Evolutionary conservation across 129 eudicot genomes (phyloP), one percentile per base, ranked within the genome.

Genomic region (Solidago caesia): DNA sequence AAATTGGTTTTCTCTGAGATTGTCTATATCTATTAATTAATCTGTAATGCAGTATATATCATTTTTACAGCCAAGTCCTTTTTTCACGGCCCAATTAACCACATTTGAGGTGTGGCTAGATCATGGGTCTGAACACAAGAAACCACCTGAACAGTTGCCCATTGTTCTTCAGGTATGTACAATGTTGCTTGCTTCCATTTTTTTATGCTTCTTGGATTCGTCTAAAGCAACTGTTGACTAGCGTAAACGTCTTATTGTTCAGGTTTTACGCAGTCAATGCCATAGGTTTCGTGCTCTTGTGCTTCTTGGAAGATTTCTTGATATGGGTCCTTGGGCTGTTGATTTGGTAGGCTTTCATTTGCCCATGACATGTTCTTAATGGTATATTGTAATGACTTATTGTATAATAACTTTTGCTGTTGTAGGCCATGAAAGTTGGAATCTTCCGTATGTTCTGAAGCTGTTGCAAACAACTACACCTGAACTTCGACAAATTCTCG

Each of bases 291-390:
- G 93, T 69, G 99, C 99, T 66, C 82, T 94, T 82, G 97, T 94
- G 78, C 99, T 94, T 71, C 96, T 94, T 15, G 99, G 99, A 76
- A 87, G 89, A 79, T 94, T 94, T 84, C 92, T 94, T 65, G 99
- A 94, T 77, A 91, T 94, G 99, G 99, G 99, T 16, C 90, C 91
- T 12, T 94, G 99, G 99, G 99, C 99, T 59, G 97, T 94, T 65
- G 93, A 94, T 80, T 85, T 94, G 99, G 99, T 94, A 59, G 82
- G 75, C 56, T 65, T 70, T 73, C 44, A 47, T 71, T 56, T 45
- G 46, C 51, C 59, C 43, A 16, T 8, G 13, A 21, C 66, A 60
- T 45, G 52, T n/a, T 56, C 47, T 27, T 59, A 59, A 44, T 51
- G 55, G 15, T 44, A 70, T 75, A 49, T 74, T 45, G 67, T 52